A percentile compares a stretch with the other conserved stretches of the same genome.
Conservation (phyloP, 441 rosid species). For the Mallotus repandus region DNA sequence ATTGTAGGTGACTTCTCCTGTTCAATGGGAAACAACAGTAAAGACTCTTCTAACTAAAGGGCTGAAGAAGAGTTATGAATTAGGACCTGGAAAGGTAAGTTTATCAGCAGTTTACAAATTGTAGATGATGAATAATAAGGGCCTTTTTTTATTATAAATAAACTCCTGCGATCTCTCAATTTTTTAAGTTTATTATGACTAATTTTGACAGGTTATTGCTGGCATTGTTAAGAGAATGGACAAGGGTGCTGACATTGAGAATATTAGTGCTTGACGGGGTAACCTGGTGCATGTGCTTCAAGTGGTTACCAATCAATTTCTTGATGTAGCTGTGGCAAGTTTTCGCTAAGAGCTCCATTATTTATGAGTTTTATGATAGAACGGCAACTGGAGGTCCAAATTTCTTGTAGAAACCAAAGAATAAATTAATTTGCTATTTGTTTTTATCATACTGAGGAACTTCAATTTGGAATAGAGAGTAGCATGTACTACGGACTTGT, state of each 20-base stretch:
- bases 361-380: not conserved
- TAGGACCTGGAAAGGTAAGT: conserved; percentile 96
- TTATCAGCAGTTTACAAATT: not conserved
- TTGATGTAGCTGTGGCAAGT: not conserved
- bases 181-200: conserved; percentile 7
- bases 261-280: conserved; percentile 52
- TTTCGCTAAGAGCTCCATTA: not conserved
- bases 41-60: conserved; percentile 76
- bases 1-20: conserved; percentile 86
- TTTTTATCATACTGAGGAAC: not conserved
- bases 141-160: not conserved
- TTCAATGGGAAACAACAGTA: conserved; percentile 96
- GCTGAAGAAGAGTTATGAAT: conserved; percentile 78
- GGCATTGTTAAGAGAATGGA: conserved; percentile 96
- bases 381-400: not conserved
- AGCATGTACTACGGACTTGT: not conserved
- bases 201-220: conserved; percentile 71
- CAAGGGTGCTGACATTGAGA: conserved; percentile 68
- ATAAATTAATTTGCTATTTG: not conserved
- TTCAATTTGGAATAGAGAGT: conserved; percentile 15
- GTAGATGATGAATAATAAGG: not conserved
- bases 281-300: not conserved
- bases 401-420: not conserved
- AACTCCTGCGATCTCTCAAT: conserved; percentile 2
- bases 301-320: not conserved